Evolutionary conservation across 1,284 basidiomycete species (phyloP).

Genomic region (Vanrija pseudolonga): DNA sequence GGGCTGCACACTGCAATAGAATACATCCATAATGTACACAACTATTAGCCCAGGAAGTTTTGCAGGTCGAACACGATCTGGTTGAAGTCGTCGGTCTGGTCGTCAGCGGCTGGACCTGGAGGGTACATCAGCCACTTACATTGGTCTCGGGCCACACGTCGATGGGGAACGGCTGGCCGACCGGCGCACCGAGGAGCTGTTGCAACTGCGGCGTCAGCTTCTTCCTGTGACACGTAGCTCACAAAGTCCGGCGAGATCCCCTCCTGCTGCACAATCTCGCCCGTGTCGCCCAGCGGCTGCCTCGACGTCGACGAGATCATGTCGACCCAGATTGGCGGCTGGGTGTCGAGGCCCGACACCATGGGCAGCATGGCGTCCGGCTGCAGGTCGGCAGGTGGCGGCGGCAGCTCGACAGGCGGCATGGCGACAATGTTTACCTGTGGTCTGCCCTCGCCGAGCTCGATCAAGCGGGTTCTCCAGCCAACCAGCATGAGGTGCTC

Average conservation of each 20-base stretch:
- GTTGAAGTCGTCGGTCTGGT: conserved; percentile 22
- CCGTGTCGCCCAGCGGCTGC: not conserved
- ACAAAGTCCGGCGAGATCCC: not conserved
- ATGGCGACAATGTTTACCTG: not conserved
- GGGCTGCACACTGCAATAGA: too few relatives aligned
- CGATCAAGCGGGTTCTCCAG: conserved; percentile 30
- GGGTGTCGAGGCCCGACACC: not conserved
- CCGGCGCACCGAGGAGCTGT: conserved; percentile 4
- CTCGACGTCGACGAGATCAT: not conserved
- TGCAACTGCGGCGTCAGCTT: conserved; percentile 1
- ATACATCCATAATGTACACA: too few relatives aligned
- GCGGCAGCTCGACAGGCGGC: not conserved
- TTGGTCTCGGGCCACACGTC: not conserved
- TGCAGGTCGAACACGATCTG: conserved; percentile 43
- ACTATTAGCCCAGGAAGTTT: conserved; percentile 48
- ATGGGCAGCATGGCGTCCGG: not conserved
- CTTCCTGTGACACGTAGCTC: not conserved
- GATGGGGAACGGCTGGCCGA: conserved; percentile 3
- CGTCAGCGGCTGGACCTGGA: too few relatives aligned
- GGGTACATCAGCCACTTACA: too few relatives aligned
- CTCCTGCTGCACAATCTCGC: not conserved
- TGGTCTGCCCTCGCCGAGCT: conserved; percentile 7
- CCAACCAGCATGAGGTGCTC: conserved; percentile 25
- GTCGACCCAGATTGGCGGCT: not conserved
- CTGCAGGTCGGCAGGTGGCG: not conserved